These are phyloP conservation scores for Besnoitia besnoiti DNA, from an alignment of 169 alveolate genomes.

Conservation along the genomic window DNA sequence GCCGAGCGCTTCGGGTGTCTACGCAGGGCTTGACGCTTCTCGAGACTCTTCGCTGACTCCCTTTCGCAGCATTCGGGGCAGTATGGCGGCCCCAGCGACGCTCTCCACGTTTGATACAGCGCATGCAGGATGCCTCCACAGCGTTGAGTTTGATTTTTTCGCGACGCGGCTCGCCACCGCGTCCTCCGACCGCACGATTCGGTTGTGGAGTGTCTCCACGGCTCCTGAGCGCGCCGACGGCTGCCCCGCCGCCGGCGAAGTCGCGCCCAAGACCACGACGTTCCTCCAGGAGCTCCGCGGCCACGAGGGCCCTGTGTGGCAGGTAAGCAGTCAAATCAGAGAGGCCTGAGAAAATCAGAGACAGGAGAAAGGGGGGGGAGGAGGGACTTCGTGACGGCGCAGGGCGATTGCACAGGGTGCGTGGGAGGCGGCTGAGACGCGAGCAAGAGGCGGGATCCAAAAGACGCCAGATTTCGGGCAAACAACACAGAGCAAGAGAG, in stretches of 20 bases:
- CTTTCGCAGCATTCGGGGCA: too few relatives aligned
- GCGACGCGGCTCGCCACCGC: constrained; percentile 90
- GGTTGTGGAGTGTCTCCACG: constrained; percentile 75
- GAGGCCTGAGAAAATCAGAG: neutral
- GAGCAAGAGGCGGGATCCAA: too few relatives aligned
- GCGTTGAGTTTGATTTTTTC: constrained; percentile 85
- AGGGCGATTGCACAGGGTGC: too few relatives aligned
- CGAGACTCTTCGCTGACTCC: too few relatives aligned
- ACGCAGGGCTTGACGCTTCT: too few relatives aligned
- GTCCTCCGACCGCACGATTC: constrained; percentile 84
- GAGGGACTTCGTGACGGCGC: too few relatives aligned
- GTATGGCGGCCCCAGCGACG: constrained; percentile 1
- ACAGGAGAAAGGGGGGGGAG: too few relatives aligned
- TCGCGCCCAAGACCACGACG: constrained; percentile 73
- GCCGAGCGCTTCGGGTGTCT: too few relatives aligned
- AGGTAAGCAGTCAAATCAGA: constrained; percentile 64
- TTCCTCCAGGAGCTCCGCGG: constrained; percentile 74
- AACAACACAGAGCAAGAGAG: too few relatives aligned
- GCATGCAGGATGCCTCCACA: constrained; percentile 83
- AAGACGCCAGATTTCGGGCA: too few relatives aligned
- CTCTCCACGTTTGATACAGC: constrained; percentile 73
- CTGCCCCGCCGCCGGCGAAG: neutral
- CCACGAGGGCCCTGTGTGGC: constrained; percentile 90
- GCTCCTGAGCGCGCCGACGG: neutral
- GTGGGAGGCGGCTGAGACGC: too few relatives aligned